These are phyloP conservation scores for Termitomyces sp. DNA, from an alignment of 768 basidiomycete species.

Conservation along the genomic window DNA sequence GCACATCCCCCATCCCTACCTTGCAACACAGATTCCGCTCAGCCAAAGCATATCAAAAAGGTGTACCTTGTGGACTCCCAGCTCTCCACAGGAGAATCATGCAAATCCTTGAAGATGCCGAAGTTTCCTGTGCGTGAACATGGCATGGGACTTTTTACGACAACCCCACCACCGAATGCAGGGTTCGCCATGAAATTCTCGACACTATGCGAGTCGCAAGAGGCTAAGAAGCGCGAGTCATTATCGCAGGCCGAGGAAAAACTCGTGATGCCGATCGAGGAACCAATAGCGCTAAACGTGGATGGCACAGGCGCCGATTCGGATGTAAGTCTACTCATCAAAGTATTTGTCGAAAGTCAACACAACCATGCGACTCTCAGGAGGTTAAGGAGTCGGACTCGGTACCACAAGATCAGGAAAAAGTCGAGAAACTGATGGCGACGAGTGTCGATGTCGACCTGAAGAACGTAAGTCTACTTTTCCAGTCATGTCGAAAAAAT, in stretches of 20 bases:
- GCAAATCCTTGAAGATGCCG: not conserved
- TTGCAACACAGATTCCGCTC: not conserved
- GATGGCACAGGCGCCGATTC: not conserved
- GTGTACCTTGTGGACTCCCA: not conserved
- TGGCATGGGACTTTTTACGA: constrained; percentile 3
- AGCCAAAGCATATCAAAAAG: not conserved
- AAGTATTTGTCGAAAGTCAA: not conserved
- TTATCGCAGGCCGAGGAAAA: not conserved
- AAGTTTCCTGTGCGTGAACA: constrained; percentile 4
- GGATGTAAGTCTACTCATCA: not conserved
- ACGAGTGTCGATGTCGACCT: constrained; percentile 8
- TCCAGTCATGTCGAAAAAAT: not conserved
- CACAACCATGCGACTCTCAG: not conserved
- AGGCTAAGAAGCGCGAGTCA: too few species aligned
- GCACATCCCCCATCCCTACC: not conserved
- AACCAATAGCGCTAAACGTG: constrained; percentile 1
- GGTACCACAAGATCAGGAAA: not conserved
- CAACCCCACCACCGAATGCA: constrained; percentile 6
- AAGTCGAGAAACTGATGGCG: not conserved
- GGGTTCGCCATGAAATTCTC: not conserved
- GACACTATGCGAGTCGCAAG: not conserved
- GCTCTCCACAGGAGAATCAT: not conserved
- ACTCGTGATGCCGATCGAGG: not conserved
- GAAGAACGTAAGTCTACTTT: not conserved
- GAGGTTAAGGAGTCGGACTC: not conserved